These are phyloP conservation scores for Rhizopus sp. DNA, from an alignment of 371 early-diverging fungal species.

Conservation along the genomic window DNA sequence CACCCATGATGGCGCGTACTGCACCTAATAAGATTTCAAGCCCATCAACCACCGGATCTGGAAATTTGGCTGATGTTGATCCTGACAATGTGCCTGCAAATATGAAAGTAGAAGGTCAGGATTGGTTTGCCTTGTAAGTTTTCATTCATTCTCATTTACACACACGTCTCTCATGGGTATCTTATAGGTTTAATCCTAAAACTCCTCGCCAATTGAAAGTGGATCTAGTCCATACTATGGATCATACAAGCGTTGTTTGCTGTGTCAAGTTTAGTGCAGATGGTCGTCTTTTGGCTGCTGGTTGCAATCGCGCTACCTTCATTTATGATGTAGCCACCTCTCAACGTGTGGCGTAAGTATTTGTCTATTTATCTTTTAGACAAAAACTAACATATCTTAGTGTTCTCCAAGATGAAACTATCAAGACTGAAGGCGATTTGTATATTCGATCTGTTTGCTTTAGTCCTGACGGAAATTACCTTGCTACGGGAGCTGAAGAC, in stretches of 20 bases:
- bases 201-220: constrained; percentile 74
- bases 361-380: not conserved
- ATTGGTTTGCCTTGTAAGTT: constrained; percentile 85
- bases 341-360: constrained; percentile 65
- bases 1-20: constrained; percentile 5
- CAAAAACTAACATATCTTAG: constrained; percentile 33
- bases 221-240: constrained; percentile 83
- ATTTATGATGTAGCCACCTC: constrained; percentile 86
- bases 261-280: constrained; percentile 95
- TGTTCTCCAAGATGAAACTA: constrained; percentile 76
- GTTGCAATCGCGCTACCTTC: constrained; percentile 91
- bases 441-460: constrained; percentile 98
- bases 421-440: constrained; percentile 76
- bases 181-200: constrained; percentile 71
- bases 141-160: not conserved
- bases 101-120: constrained; percentile 81
- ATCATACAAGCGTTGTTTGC: constrained; percentile 92
- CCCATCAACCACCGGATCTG: constrained; percentile 15
- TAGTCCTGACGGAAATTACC: constrained; percentile 88
- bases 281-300: constrained; percentile 92
- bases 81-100: constrained; percentile 78
- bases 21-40: constrained; percentile 1
- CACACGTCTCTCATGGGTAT: not conserved
- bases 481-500: constrained; percentile 98
- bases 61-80: constrained; percentile 78